phyloP scores from a whole-genome alignment of 2,329 filamentous ascomycete species.

The Torrubiella hemipterigena region DNA sequence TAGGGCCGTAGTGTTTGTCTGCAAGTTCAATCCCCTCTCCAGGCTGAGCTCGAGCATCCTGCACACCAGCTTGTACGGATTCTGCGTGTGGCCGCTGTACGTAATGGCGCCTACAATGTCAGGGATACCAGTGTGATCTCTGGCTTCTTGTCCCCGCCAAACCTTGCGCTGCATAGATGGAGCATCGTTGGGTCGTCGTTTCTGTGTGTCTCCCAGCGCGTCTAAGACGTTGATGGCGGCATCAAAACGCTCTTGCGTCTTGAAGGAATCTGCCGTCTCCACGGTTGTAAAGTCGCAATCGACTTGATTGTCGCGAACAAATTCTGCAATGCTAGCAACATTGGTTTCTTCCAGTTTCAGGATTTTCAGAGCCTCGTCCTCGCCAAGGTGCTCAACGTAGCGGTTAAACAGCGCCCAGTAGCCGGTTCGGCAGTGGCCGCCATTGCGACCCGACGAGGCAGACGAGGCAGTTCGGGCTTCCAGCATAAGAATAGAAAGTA shows the following conservation, averaged over 20 bases:
- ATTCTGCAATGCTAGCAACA: slow-evolving; percentile 10
- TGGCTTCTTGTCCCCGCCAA: slow-evolving; percentile 9
- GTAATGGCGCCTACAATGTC: slow-evolving; percentile 12
- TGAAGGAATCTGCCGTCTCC: slow-evolving; percentile 12
- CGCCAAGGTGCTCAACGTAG: slow-evolving; percentile 10
- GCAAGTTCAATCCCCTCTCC: slow-evolving; percentile 32
- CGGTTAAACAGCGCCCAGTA: slow-evolving; percentile 12
- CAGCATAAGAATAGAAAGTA: slow-evolving; percentile 17
- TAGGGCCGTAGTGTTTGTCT: slow-evolving; percentile 36
- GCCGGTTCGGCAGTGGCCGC: slow-evolving; percentile 19
- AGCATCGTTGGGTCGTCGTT: background rate
- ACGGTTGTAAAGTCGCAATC: slow-evolving; percentile 11
- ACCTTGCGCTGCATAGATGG: background rate
- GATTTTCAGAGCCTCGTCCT: slow-evolving; percentile 14
- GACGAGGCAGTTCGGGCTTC: slow-evolving; percentile 21
- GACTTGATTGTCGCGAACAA: slow-evolving; percentile 9
- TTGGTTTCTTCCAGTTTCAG: slow-evolving; percentile 12
- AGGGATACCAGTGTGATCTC: slow-evolving; percentile 7
- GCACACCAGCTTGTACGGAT: slow-evolving; percentile 12
- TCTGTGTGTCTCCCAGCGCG: background rate
- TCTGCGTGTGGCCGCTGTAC: slow-evolving; percentile 11
- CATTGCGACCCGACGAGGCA: slow-evolving; percentile 23
- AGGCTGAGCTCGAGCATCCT: slow-evolving; percentile 34
- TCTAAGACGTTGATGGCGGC: background rate
- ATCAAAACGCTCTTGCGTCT: background rate